Percentiles rank a stretch among this genome's conserved stretches.
Conservation (phyloP, 2,329 filamentous ascomycete species). For the Neonectria hederae region DNA sequence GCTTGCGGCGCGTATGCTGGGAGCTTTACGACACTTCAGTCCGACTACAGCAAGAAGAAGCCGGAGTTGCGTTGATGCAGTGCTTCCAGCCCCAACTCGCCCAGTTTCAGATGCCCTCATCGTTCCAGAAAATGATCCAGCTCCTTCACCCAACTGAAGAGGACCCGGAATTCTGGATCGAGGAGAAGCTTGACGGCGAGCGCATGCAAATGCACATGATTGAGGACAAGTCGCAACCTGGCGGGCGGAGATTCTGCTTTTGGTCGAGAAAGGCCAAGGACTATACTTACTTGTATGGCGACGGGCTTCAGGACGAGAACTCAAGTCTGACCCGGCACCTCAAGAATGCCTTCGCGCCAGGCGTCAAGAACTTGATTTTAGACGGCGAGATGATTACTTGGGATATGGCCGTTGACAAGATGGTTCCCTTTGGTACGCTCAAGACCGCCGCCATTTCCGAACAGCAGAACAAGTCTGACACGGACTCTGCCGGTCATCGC, state of each 20-base stretch:
- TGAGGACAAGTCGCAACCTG: conserved; percentile 71
- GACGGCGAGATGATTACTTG: conserved; percentile 99
- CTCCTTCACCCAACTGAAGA: conserved; percentile 72
- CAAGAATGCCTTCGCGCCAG: conserved; percentile 76
- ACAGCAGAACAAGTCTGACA: conserved; percentile 70
- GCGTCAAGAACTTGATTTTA: conserved; percentile 86
- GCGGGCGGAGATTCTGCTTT: conserved; percentile 81
- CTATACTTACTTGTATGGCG: conserved; percentile 93
- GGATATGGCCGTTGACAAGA: conserved; percentile 86
- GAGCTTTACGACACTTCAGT: conserved; percentile 80
- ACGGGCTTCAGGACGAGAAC: conserved; percentile 76
- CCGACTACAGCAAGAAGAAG: conserved; percentile 78
- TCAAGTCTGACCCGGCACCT: conserved; percentile 84
- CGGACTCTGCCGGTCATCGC: conserved; percentile 59
- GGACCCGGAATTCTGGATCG: conserved; percentile 89
- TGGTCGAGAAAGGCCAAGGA: conserved; percentile 98
- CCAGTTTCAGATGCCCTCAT: conserved; percentile 84
- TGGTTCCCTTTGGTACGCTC: conserved; percentile 89
- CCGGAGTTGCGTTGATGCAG: conserved; percentile 84
- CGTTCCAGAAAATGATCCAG: conserved; percentile 80
- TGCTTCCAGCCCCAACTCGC: conserved; percentile 97
- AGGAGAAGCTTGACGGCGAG: conserved; percentile 97
- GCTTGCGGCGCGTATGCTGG: conserved; percentile 91
- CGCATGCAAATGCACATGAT: conserved; percentile 96
- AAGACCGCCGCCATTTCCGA: conserved; percentile 89